These are phyloP conservation scores for Butyriboletus appendiculatus DNA, from an alignment of 1,284 basidiomycete genomes.

Conservation along the genomic window DNA sequence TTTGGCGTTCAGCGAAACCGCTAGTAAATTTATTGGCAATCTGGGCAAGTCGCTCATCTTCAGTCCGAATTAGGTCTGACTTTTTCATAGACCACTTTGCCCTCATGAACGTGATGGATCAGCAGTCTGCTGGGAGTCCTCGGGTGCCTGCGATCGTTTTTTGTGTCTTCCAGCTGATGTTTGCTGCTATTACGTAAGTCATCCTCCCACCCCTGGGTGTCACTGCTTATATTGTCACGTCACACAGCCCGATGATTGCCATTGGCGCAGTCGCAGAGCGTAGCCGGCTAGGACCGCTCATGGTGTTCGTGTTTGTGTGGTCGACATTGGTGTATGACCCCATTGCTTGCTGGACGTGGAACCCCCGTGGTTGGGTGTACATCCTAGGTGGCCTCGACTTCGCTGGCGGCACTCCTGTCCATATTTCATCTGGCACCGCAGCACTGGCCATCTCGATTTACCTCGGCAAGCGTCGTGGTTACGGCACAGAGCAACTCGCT, in stretches of 20 bases:
- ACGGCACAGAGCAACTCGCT: constrained; percentile 88
- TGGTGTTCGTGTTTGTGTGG: constrained; percentile 93
- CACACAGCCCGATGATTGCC: constrained; percentile 71
- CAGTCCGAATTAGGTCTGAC: constrained; percentile 7
- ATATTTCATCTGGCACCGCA: constrained; percentile 90
- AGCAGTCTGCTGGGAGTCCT: constrained; percentile 72
- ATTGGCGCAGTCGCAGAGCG: constrained; percentile 94
- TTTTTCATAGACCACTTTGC: constrained; percentile 69
- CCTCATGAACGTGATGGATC: constrained; percentile 76
- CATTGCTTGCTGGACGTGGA: constrained; percentile 96
- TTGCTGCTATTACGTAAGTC: constrained; percentile 78
- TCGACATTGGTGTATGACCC: constrained; percentile 92
- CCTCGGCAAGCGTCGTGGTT: constrained; percentile 89
- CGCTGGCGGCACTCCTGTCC: constrained; percentile 95
- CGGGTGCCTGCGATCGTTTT: constrained; percentile 85
- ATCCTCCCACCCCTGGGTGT: neutral
- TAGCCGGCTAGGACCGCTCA: constrained; percentile 81
- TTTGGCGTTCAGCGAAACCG: constrained; percentile 67
- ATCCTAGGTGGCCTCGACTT: constrained; percentile 85
- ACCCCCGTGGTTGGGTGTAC: constrained; percentile 83
- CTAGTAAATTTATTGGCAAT: constrained; percentile 61
- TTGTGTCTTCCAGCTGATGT: constrained; percentile 90
- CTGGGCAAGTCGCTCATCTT: constrained; percentile 43
- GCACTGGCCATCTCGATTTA: constrained; percentile 91
- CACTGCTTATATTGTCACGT: neutral